These are phyloP conservation scores for Agaricales sp. DNA, from an alignment of 1,284 basidiomycete species.

Conservation along the genomic window DNA sequence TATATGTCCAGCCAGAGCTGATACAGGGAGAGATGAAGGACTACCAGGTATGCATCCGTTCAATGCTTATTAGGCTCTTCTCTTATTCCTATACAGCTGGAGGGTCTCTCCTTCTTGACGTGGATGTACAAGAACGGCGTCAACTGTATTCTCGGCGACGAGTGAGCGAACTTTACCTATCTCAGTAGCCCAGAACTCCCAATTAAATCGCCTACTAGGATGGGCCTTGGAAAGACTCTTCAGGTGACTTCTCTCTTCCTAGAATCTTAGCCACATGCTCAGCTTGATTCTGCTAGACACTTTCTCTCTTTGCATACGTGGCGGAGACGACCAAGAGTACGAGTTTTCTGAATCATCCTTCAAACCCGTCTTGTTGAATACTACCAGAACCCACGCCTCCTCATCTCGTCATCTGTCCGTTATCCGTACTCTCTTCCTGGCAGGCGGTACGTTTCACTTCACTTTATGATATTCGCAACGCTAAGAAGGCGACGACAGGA, in stretches of 20 bases:
- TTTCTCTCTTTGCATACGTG: constrained; percentile 48
- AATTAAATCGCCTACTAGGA: constrained; percentile 21
- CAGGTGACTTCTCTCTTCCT: constrained; percentile 26
- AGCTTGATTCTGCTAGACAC: constrained; percentile 25
- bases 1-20: constrained; percentile 34
- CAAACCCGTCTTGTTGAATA: constrained; percentile 15
- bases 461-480: not conserved
- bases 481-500: constrained; percentile 24
- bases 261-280: not conserved
- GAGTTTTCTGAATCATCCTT: constrained; percentile 1
- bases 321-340: constrained; percentile 26
- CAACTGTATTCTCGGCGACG: constrained; percentile 51
- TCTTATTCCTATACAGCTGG: constrained; percentile 23
- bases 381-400: constrained; percentile 25
- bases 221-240: constrained; percentile 58
- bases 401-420: constrained; percentile 51
- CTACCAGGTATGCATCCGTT: constrained; percentile 34
- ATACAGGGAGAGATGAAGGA: constrained; percentile 41
- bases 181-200: not conserved
- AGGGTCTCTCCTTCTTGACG: constrained; percentile 41
- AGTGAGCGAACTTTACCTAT: constrained; percentile 24
- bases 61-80: too few species aligned
- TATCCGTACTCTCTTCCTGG: constrained; percentile 53
- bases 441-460: constrained; percentile 25
- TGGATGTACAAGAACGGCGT: constrained; percentile 52